Evolutionary conservation across 306 rosid species (phyloP).

Genomic region (Trifolium repens): DNA sequence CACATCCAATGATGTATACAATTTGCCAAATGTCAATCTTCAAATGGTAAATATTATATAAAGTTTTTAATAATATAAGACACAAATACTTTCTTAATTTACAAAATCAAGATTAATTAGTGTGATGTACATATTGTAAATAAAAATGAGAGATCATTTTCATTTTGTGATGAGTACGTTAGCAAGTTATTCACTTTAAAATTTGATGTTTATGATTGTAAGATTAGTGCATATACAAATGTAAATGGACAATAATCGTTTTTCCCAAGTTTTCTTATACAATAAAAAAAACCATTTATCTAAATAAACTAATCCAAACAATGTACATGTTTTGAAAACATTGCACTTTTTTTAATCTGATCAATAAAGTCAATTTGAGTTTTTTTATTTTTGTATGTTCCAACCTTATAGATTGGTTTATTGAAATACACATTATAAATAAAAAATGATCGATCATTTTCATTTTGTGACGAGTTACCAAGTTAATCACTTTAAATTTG

Average conservation of each 20-base stretch:
- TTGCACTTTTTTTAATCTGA: no score
- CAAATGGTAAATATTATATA: slow-evolving; percentile 4
- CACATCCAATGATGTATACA: not conserved
- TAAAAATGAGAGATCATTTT: not conserved
- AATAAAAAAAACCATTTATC: no score
- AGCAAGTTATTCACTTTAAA: not conserved
- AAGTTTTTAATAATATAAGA: not conserved
- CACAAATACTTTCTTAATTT: not conserved
- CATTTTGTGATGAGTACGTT: not conserved
- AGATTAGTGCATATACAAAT: not conserved
- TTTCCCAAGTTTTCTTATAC: not conserved
- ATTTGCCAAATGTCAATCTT: slow-evolving; percentile 28
- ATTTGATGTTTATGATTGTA: slow-evolving; percentile 15
- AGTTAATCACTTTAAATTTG: no score
- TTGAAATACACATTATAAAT: no score
- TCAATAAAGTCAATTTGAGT: no score
- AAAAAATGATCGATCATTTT: no score
- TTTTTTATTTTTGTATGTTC: no score
- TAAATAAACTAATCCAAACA: no score
- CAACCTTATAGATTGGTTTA: no score
- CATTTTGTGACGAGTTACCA: no score
- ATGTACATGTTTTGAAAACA: no score
- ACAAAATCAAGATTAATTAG: slow-evolving; percentile 11
- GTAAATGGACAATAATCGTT: slow-evolving; percentile 5
- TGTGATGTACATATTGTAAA: not conserved